Percentiles rank a stretch among this genome's conserved stretches.
Conservation (phyloP, 495 filamentous ascomycete species). For the Podospora bellae-mahoneyi region DNA sequence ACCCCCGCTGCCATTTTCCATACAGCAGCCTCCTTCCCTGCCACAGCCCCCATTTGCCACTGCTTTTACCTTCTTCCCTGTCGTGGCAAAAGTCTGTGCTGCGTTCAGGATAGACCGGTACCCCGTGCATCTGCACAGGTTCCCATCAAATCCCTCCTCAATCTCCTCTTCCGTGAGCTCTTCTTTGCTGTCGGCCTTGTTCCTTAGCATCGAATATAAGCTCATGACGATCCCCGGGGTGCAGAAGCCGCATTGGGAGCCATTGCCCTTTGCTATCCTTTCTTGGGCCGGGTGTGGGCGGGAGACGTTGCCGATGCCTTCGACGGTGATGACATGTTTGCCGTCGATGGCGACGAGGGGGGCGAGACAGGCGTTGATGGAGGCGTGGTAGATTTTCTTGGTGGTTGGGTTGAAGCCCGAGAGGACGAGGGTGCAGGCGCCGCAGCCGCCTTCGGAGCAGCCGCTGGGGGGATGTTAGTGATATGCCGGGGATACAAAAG, state of each 20-base stretch:
- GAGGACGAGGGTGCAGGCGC: slow-evolving; percentile 94
- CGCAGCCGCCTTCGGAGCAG: slow-evolving; percentile 94
- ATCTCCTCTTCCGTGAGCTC: slow-evolving; percentile 68
- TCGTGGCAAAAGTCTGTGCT: slow-evolving; percentile 65
- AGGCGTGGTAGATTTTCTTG: slow-evolving; percentile 83
- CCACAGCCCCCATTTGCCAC: slow-evolving; percentile 53
- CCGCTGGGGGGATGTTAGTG: slow-evolving; percentile 47
- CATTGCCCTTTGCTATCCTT: slow-evolving; percentile 73
- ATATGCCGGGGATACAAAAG: slow-evolving; percentile 14
- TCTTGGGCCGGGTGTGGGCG: slow-evolving; percentile 89
- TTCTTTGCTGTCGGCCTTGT: slow-evolving; percentile 43
- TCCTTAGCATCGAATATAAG: slow-evolving; percentile 77
- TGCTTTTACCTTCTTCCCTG: slow-evolving; percentile 21
- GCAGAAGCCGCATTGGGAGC: slow-evolving; percentile 77
- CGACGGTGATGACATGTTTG: slow-evolving; percentile 97
- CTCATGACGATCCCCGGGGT: slow-evolving; percentile 98
- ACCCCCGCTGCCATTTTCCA: slow-evolving; percentile 48
- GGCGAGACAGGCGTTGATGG: slow-evolving; percentile 90
- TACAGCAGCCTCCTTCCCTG: slow-evolving; percentile 59
- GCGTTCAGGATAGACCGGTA: slow-evolving; percentile 94
- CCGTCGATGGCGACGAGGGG: slow-evolving; percentile 90
- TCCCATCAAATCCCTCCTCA: slow-evolving; percentile 92
- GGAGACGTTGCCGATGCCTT: slow-evolving; percentile 91
- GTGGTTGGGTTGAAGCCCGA: slow-evolving; percentile 91
- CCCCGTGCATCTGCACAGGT: slow-evolving; percentile 92